These are phyloP conservation scores for Aspergillus diversus DNA, from an alignment of 495 filamentous ascomycete species.

Conservation along the genomic window DNA sequence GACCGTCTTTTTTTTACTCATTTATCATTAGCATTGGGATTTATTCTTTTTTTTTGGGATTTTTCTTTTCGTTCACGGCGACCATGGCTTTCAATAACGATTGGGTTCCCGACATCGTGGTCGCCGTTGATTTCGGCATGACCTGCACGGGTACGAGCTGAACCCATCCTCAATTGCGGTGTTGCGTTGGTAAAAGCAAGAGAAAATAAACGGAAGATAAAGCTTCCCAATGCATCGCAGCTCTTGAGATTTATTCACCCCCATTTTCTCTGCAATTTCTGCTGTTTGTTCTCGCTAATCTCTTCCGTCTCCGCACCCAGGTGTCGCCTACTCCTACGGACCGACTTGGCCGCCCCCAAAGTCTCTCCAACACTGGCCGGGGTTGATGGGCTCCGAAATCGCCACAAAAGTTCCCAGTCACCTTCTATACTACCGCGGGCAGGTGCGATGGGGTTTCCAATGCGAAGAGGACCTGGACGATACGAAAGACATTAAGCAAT, in stretches of 20 bases:
- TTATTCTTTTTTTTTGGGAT: not conserved
- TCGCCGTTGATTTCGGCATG: constrained; percentile 65
- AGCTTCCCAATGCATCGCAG: not conserved
- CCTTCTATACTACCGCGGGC: constrained; percentile 23
- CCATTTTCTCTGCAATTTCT: not conserved
- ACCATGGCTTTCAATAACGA: constrained; percentile 10
- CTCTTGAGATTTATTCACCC: not conserved
- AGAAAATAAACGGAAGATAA: no score
- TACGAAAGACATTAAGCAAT: constrained; percentile 45
- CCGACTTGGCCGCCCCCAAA: constrained; percentile 51
- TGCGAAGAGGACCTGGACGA: constrained; percentile 52
- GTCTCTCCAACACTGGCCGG: constrained; percentile 65
- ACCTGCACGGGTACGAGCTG: constrained; percentile 56
- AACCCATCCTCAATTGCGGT: no score
- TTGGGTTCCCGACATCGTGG: constrained; percentile 56
- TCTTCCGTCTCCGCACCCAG: constrained; percentile 23
- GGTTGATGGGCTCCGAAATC: constrained; percentile 51
- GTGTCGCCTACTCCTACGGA: constrained; percentile 56
- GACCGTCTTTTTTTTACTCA: not conserved
- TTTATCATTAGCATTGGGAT: not conserved
- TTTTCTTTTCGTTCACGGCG: not conserved
- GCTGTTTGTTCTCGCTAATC: not conserved
- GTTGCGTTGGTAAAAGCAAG: no score
- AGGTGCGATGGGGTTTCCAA: constrained; percentile 57
- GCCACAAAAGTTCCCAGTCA: constrained; percentile 63